phyloP scores from a whole-genome alignment of 2,329 filamentous ascomycete species.

The Hymenoscyphus repandus region DNA sequence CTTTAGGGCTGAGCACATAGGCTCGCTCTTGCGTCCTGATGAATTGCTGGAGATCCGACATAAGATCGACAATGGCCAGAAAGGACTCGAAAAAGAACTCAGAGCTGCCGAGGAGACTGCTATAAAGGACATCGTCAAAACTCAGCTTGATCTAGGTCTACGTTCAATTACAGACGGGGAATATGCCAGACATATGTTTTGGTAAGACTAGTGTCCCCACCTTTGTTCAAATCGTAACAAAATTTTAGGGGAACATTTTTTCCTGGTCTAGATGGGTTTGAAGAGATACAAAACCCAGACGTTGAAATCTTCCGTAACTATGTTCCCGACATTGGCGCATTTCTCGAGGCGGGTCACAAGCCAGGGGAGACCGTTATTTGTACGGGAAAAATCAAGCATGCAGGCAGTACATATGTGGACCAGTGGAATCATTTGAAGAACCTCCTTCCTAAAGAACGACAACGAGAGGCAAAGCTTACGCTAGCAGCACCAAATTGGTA shows the following conservation, averaged over 20 bases:
- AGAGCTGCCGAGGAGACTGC: slow-evolving; percentile 48
- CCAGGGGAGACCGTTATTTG: slow-evolving; percentile 42
- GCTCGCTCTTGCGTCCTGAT: too few species aligned
- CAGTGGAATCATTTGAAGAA: slow-evolving; percentile 51
- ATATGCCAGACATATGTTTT: slow-evolving; percentile 31
- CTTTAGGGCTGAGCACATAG: too few species aligned
- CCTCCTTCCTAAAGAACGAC: slow-evolving; percentile 54
- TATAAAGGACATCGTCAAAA: slow-evolving; percentile 52
- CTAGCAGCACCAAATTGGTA: slow-evolving; percentile 65
- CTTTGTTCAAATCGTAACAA: slow-evolving; percentile 18
- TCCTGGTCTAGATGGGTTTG: slow-evolving; percentile 25
- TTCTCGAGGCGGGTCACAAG: slow-evolving; percentile 40
- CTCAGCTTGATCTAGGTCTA: slow-evolving; percentile 54
- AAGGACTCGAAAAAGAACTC: too few species aligned
- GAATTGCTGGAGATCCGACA: too few species aligned
- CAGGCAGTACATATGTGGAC: slow-evolving; percentile 36
- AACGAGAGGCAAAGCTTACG: slow-evolving; percentile 65
- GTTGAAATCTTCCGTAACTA: slow-evolving; percentile 32
- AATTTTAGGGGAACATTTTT: slow-evolving; percentile 35
- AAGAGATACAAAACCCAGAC: slow-evolving; percentile 15
- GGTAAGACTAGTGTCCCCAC: too few species aligned
- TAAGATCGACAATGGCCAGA: too few species aligned
- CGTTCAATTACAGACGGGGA: slow-evolving; percentile 56
- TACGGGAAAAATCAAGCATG: slow-evolving; percentile 42
- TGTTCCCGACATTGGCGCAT: slow-evolving; percentile 37